Evolutionary conservation across 768 basidiomycete genomes (phyloP).

Genomic region (Boletus pseudo-olivaceus): DNA sequence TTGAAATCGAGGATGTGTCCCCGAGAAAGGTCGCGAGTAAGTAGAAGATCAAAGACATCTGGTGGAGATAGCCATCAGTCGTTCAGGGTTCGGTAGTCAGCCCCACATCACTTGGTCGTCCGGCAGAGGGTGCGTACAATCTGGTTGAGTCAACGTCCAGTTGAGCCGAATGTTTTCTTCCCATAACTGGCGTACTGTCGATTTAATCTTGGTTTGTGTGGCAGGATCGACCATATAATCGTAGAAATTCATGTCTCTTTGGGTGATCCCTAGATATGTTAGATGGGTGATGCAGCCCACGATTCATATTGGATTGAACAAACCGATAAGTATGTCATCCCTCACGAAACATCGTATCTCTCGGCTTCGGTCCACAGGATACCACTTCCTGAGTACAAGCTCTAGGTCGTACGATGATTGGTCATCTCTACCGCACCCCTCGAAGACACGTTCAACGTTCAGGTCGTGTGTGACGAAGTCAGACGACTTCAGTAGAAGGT

Average conservation of each 20-base stretch:
- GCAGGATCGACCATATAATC: conserved; percentile 70
- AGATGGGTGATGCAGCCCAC: not conserved
- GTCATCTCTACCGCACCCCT: conserved; percentile 44
- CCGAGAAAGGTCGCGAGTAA: conserved; percentile 73
- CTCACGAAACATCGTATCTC: conserved; percentile 93
- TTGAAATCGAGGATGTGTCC: conserved; percentile 91
- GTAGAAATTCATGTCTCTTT: conserved; percentile 87
- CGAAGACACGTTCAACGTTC: conserved; percentile 57
- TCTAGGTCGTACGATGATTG: conserved; percentile 59
- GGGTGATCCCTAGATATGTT: conserved; percentile 62
- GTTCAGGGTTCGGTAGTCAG: not conserved
- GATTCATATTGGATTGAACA: not conserved
- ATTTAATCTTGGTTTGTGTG: conserved; percentile 51
- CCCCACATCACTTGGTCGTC: not conserved
- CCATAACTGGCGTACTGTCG: conserved; percentile 63
- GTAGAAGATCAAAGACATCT: conserved; percentile 82
- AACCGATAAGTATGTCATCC: conserved; percentile 67
- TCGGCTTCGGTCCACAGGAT: conserved; percentile 74
- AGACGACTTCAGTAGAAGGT: conserved; percentile 87
- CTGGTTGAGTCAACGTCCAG: conserved; percentile 49
- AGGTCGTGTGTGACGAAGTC: conserved; percentile 87
- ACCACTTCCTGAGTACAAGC: conserved; percentile 89
- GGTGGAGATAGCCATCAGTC: not conserved
- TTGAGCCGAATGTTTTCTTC: conserved; percentile 54
- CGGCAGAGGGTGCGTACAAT: conserved; percentile 54